A percentile compares a stretch with the other conserved stretches of the same genome.
Evolutionary conservation across 148 eudicot genomes (phyloP).

Genomic region (Amaranthus hypochondriacus): DNA sequence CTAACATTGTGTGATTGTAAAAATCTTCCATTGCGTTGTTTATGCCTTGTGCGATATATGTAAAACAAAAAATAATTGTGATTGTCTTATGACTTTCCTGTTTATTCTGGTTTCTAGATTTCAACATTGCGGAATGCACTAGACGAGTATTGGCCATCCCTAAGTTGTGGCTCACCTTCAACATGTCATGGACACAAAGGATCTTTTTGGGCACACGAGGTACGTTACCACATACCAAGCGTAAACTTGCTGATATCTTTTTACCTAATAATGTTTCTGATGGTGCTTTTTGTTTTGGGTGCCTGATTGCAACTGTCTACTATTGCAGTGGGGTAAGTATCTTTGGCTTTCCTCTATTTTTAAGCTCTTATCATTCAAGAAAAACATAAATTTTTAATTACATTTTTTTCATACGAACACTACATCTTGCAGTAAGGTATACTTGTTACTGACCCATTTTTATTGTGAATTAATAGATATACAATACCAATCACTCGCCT

Average conservation of each 20-base stretch:
- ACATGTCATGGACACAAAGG: slow-evolving; percentile 76
- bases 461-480: not conserved
- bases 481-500: not conserved
- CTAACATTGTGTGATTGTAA: not conserved
- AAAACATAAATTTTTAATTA: too few species aligned
- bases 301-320: slow-evolving; percentile 34
- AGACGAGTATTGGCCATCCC: slow-evolving; percentile 83
- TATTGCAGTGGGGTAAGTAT: slow-evolving; percentile 81
- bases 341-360: slow-evolving; percentile 25
- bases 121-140: slow-evolving; percentile 50
- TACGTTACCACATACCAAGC: slow-evolving; percentile 19
- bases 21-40: not conserved
- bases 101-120: slow-evolving; percentile 40
- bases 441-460: not conserved
- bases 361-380: not conserved
- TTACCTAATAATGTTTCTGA: slow-evolving; percentile 35
- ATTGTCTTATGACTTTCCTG: not conserved
- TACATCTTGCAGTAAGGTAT: not conserved
- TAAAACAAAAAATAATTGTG: not conserved
- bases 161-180: slow-evolving; percentile 64
- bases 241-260: slow-evolving; percentile 10
- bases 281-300: slow-evolving; percentile 27
- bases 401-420: too few species aligned
- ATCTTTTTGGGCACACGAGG: slow-evolving; percentile 95
- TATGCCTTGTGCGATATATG: not conserved